Conservation (phyloP, 257 asterid species). For the Ocimum tenuiflorum region DNA sequence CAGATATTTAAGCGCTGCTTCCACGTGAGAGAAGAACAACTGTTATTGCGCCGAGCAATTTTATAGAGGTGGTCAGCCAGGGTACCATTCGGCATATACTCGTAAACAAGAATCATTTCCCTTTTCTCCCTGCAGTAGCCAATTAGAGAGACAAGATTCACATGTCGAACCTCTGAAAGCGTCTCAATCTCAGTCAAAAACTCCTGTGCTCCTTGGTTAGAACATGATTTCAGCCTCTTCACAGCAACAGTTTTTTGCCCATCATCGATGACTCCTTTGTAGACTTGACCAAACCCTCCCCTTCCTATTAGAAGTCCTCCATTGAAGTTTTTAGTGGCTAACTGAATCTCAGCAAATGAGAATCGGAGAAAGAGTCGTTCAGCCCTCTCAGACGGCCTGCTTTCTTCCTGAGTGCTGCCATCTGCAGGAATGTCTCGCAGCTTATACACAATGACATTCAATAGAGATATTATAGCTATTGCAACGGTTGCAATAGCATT, state of each 20-base stretch:
- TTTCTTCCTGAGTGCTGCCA: slow-evolving; percentile 18
- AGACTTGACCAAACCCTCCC: slow-evolving; percentile 54
- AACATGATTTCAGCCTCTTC: slow-evolving; percentile 33
- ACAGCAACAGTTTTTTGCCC: slow-evolving; percentile 35
- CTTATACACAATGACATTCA: slow-evolving; percentile 24
- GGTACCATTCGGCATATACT: slow-evolving; percentile 11
- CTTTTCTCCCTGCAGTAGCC: slow-evolving; percentile 43
- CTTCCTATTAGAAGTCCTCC: slow-evolving; percentile 29
- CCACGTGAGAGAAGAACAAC: background rate
- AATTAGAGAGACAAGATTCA: slow-evolving; percentile 42
- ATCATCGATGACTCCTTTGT: slow-evolving; percentile 30
- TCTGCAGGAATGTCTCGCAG: slow-evolving; percentile 24
- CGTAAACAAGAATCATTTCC: slow-evolving; percentile 31
- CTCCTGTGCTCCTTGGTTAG: slow-evolving; percentile 41
- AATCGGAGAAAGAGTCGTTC: slow-evolving; percentile 32
- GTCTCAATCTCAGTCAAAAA: slow-evolving; percentile 44
- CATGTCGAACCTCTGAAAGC: slow-evolving; percentile 40
- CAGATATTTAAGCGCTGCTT: slow-evolving; percentile 2
- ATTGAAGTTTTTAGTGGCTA: slow-evolving; percentile 33
- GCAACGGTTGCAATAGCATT: slow-evolving; percentile 24
- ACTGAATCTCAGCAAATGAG: slow-evolving; percentile 34
- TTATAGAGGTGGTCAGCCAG: slow-evolving; percentile 14
- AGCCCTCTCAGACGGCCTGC: slow-evolving; percentile 21
- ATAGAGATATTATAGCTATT: slow-evolving; percentile 19
- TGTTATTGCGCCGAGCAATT: background rate